phyloP scores from a whole-genome alignment of 2,329 filamentous ascomycete species.

The Bipolaris victoriae region DNA sequence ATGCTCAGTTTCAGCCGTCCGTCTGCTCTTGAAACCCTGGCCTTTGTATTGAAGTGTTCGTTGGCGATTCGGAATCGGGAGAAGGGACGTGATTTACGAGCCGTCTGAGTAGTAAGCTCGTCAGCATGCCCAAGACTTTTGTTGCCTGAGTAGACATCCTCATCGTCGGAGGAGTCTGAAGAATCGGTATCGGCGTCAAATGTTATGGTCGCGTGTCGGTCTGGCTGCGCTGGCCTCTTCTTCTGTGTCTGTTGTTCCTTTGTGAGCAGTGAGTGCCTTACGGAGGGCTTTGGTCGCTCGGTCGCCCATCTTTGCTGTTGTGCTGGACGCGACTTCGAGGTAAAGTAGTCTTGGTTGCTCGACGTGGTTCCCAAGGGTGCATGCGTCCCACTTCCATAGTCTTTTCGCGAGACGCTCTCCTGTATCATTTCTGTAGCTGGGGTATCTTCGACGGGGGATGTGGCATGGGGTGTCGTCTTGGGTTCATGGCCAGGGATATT shows the following conservation, averaged over 20 bases:
- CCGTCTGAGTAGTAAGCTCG: slow-evolving; percentile 12
- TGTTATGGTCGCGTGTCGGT: slow-evolving; percentile 33
- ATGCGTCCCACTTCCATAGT: not conserved
- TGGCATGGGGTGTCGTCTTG: not conserved
- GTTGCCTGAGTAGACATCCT: slow-evolving; percentile 19
- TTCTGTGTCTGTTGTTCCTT: slow-evolving; percentile 22
- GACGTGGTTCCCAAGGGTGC: not conserved
- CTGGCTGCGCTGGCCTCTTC: slow-evolving; percentile 20
- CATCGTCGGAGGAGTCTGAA: slow-evolving; percentile 36
- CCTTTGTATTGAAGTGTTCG: slow-evolving; percentile 68
- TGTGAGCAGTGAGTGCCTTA: slow-evolving; percentile 30
- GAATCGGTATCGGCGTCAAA: slow-evolving; percentile 40
- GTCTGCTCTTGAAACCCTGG: slow-evolving; percentile 69
- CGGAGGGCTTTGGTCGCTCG: slow-evolving; percentile 37
- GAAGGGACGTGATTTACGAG: slow-evolving; percentile 44
- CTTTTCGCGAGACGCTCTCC: not conserved
- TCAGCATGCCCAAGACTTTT: slow-evolving; percentile 29
- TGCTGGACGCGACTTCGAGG: slow-evolving; percentile 24
- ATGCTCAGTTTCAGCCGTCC: slow-evolving; percentile 75
- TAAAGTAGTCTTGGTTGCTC: slow-evolving; percentile 4
- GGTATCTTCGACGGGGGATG: not conserved
- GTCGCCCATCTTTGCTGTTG: slow-evolving; percentile 38
- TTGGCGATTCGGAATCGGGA: slow-evolving; percentile 67
- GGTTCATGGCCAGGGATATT: slow-evolving; percentile 21
- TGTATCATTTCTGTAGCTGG: not conserved